phyloP scores from a whole-genome alignment of 176 grass and related monocot genomes.

The Triticum turgidum region DNA sequence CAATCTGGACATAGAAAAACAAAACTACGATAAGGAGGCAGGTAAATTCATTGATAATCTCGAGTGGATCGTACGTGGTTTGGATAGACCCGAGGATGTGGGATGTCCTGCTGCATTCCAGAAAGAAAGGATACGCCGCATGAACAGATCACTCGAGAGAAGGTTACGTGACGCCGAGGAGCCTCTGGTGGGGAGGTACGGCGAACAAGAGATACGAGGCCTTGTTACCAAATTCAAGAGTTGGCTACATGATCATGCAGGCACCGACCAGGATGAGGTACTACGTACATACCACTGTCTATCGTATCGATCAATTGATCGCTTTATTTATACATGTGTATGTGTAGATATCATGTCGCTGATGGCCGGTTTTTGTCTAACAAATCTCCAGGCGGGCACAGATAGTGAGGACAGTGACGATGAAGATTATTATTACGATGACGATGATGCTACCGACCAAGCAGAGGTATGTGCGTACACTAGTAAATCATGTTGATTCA shows the following conservation, averaged over 20 bases:
- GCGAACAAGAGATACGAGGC: not conserved
- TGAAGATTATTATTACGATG: no score
- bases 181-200: not conserved
- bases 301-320: not conserved
- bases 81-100: no score
- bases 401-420: not conserved
- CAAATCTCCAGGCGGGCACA: not conserved
- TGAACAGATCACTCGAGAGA: not conserved
- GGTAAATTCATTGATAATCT: not conserved
- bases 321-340: no score
- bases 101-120: no score
- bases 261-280: not conserved
- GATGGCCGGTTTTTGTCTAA: not conserved
- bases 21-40: not conserved
- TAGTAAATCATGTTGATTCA: no score
- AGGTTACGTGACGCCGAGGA: not conserved
- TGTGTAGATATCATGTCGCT: no score
- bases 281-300: not conserved
- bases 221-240: not conserved
- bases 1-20: rapidly evolving
- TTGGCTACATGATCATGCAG: not conserved
- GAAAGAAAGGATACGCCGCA: not conserved
- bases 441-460: no score
- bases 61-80: not conserved
- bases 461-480: not conserved